Evolutionary conservation across 257 asterid genomes (phyloP).

Genomic region (Solanum gracilifrons): DNA sequence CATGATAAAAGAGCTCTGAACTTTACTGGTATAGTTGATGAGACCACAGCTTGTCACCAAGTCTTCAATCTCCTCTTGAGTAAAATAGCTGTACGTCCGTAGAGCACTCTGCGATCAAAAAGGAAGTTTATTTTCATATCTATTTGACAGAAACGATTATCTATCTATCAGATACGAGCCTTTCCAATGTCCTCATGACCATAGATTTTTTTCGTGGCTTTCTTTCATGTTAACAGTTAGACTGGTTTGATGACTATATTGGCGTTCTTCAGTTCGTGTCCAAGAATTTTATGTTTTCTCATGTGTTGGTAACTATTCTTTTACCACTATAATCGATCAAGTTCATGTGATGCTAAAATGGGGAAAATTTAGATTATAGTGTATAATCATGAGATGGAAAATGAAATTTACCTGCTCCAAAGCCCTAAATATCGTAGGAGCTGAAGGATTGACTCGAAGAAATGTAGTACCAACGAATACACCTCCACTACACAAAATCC

Average conservation of each 20-base stretch:
- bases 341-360: neutral
- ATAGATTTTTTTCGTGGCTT: too few species aligned
- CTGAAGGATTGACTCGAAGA: conserved; percentile 61
- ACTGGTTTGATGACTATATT: too few species aligned
- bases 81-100: conserved; percentile 43
- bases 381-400: neutral
- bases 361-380: neutral
- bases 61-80: conserved; percentile 81
- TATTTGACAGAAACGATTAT: neutral
- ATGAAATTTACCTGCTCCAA: conserved; percentile 44
- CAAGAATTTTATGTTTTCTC: neutral
- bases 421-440: conserved; percentile 60
- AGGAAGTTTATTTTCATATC: neutral
- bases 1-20: conserved; percentile 72
- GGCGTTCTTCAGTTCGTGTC: neutral
- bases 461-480: conserved; percentile 85
- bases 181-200: neutral
- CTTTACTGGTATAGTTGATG: conserved; percentile 48
- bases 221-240: too few species aligned
- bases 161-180: neutral
- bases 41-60: conserved; percentile 76
- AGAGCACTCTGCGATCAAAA: conserved; percentile 27
- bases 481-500: conserved; percentile 78
- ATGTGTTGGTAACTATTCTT: neutral
- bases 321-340: neutral